phyloP scores from a whole-genome alignment of 768 basidiomycete species.

The Plicaturopsis crispa region DNA sequence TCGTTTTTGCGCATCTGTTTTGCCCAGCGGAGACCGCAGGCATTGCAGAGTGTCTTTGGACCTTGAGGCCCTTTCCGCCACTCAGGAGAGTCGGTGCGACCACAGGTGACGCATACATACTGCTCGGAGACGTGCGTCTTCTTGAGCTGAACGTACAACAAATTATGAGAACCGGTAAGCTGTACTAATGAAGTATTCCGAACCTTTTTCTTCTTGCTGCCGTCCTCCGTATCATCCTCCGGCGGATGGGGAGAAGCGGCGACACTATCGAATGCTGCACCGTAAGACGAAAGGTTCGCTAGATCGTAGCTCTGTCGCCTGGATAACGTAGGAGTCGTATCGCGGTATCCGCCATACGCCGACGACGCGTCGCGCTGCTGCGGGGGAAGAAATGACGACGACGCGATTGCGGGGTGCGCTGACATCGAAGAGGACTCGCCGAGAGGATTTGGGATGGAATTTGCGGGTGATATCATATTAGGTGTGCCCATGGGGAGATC shows the following conservation, averaged over 20 bases:
- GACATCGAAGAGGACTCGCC: neutral
- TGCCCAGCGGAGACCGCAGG: slow-evolving; percentile 91
- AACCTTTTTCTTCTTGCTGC: slow-evolving; percentile 60
- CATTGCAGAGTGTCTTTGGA: slow-evolving; percentile 97
- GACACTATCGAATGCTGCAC: slow-evolving; percentile 1
- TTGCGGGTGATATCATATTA: slow-evolving; percentile 9
- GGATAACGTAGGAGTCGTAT: slow-evolving; percentile 9
- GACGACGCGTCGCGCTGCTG: neutral
- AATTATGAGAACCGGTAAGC: slow-evolving; percentile 3
- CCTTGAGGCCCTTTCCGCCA: slow-evolving; percentile 97
- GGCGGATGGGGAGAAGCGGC: no score
- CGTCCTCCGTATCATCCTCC: slow-evolving; percentile 45
- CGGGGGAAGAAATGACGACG: neutral
- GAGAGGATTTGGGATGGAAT: slow-evolving; percentile 1
- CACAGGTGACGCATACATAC: slow-evolving; percentile 88
- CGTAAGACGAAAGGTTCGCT: slow-evolving; percentile 3
- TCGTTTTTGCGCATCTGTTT: slow-evolving; percentile 51
- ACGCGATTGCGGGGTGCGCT: neutral
- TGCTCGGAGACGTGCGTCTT: slow-evolving; percentile 50
- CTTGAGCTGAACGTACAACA: slow-evolving; percentile 26
- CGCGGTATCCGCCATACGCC: slow-evolving; percentile 9
- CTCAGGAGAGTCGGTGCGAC: slow-evolving; percentile 92
- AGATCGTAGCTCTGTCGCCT: slow-evolving; percentile 12
- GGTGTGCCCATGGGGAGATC: slow-evolving; percentile 27
- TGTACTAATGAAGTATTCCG: slow-evolving; percentile 6